Base-by-base conservation (phyloP, 306 rosid genomes). In the Cotoneaster glaucophyllus region DNA sequence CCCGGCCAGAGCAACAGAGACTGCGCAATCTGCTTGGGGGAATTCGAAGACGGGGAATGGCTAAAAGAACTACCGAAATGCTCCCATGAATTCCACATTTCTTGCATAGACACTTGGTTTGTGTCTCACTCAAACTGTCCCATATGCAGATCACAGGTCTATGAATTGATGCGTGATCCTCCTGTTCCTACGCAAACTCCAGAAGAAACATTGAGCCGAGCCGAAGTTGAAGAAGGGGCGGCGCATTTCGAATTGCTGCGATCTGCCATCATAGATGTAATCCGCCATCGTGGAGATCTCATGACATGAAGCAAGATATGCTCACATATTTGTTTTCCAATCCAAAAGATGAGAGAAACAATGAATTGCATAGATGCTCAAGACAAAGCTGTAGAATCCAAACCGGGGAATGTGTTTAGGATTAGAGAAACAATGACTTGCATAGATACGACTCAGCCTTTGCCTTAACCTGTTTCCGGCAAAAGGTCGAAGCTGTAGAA, bases 41-140 rank as follows among this genome's bases (percentile, higher is more conserved):
- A 89, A 71, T 86, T 84, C 44, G 87, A 91, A 69, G 89, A 87
- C 77, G 88, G 87, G 26, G 91, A 88, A 43, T 72, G 81, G 89
- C 37, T 87, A 21, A 87, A 79, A 59, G 67, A 70, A 37, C 81
- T 82, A 52, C 90, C 93, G 0, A 79, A 63, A 17, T 91, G 88
- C 39, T 37, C 18, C 11, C 91, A 86, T 25, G 84, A 76, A 19
- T 87, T 86, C 53, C 94, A 85, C 71, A 85, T 78, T 81, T 76
- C 82, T 1, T 89, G 96, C 69, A 88, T 90, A 48, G 88, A 82
- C 31, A 70, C 75, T 29, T 84, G 91, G 91, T 76, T 87, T 81
- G 80, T 25, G 76, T 43, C 71, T 63, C 87, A 86, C 63, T 77
- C 90, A 3, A 88, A 66, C 71, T 89, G 93, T 26, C 91, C 93